Base-by-base conservation (phyloP, 495 filamentous ascomycete species). In the Podospora pseudocomata region DNA sequence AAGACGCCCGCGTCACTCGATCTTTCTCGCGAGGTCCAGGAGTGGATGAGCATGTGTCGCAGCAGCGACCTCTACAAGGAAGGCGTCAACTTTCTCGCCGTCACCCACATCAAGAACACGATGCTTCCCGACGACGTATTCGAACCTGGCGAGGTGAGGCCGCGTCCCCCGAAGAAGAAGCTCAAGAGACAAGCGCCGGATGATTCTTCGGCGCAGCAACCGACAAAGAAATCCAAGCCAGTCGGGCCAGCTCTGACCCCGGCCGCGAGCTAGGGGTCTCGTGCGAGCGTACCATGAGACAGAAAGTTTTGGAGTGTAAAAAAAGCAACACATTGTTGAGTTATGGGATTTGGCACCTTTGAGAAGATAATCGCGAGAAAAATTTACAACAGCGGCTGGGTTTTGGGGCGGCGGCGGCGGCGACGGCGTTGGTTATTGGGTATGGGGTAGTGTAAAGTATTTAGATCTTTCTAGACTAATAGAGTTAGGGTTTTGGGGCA, bases 61-160 rank as follows among this genome's bases (percentile, higher is more conserved):
- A 82, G 82, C 20, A 90, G 89, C 86, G 77, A 86, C 32, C 85
- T 86, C 28, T 95, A 88, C 74, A 80, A 92, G 1, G 64, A 70
- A 16, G 72, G 74, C 13, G 66, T 79, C 66, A 90, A 89, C 73
- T 90, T 86, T 53, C 75, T 97, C 34, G 84, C 86, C 7, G 85
- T 96, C 59, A 87, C 87, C 34, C 89, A 93, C 78, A 87, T 91
- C 63, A 86, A 90, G 77, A 96, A 89, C 76, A 92, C 89, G 73
- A 90, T 92, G 74, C 83, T 99, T 20, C 96, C 95, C 20, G 87
- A 89, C 64, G 93, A 99, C 77, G 88, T 98, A 1, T 99, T 99
- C 77, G 84, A 88, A 67, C 79, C 88, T 4, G 93, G 93, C 68
- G 95, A 99, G 78, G 80, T 79, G 27, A 90, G 87, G 70, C 91